Conservation (phyloP, 2,329 filamentous ascomycete species). For the Cladorrhinum sp. region DNA sequence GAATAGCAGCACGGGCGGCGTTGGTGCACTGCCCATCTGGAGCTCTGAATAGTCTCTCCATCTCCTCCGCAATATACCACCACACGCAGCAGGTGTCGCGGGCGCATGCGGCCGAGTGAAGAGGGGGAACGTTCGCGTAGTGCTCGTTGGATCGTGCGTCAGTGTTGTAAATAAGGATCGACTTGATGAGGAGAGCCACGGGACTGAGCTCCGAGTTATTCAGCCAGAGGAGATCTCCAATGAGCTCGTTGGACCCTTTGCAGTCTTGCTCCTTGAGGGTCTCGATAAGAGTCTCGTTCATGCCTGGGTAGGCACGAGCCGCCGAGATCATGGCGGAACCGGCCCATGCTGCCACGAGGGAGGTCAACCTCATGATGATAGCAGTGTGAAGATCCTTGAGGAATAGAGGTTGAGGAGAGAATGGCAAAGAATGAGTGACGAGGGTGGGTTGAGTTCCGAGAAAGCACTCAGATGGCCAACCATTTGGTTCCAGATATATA, state of each 20-base stretch:
- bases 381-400: neutral
- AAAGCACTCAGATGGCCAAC: neutral
- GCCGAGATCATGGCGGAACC: neutral
- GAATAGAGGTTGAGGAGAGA: neutral
- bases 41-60: slow-evolving; percentile 35
- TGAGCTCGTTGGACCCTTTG: neutral
- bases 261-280: neutral
- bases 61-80: slow-evolving; percentile 38
- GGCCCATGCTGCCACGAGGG: neutral
- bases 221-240: slow-evolving; percentile 1
- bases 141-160: slow-evolving; percentile 21
- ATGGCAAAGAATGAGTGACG: neutral
- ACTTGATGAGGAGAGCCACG: neutral
- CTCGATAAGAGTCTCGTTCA: neutral
- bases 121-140: slow-evolving; percentile 23
- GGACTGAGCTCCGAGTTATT: neutral
- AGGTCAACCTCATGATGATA: neutral
- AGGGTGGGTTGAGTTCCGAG: neutral
- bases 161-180: neutral
- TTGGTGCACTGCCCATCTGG: slow-evolving; percentile 36
- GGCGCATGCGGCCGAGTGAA: slow-evolving; percentile 27
- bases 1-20: slow-evolving; percentile 42
- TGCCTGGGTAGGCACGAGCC: neutral
- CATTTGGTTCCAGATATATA: neutral
- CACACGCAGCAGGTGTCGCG: slow-evolving; percentile 37